phyloP scores from a whole-genome alignment of 495 filamentous ascomycete genomes.

The Zalerion maritima region DNA sequence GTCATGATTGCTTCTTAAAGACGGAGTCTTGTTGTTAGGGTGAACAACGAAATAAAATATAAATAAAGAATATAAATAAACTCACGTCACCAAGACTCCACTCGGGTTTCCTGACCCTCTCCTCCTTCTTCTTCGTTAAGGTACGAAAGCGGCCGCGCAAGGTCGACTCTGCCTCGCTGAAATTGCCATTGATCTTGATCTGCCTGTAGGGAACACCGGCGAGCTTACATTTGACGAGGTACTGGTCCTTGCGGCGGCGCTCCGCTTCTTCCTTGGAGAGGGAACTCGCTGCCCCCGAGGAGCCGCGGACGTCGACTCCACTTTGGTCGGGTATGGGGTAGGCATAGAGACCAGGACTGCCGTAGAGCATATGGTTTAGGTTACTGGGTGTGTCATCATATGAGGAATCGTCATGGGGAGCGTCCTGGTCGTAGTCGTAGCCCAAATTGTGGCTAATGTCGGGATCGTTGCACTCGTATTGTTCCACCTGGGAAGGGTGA shows the following conservation, averaged over 20 bases:
- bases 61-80: constrained; percentile 8
- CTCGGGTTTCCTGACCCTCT: constrained; percentile 61
- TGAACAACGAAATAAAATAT: constrained; percentile 1
- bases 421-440: too few species aligned
- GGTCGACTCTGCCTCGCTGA: constrained; percentile 74
- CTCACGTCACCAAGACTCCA: constrained; percentile 70
- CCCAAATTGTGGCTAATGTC: too few species aligned
- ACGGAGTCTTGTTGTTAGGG: constrained; percentile 8
- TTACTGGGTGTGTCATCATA: too few species aligned
- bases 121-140: constrained; percentile 59
- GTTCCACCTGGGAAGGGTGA: too few species aligned
- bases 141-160: constrained; percentile 67
- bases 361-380: too few species aligned
- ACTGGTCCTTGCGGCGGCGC: constrained; percentile 37
- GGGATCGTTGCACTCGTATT: too few species aligned
- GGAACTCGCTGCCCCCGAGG: too few species aligned
- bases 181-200: constrained; percentile 50
- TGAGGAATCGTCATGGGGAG: too few species aligned
- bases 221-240: constrained; percentile 47
- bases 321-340: too few species aligned
- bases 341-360: too few species aligned
- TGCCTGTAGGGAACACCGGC: constrained; percentile 66
- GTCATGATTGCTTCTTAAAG: constrained; percentile 1
- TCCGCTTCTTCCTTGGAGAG: constrained; percentile 6
- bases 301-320: too few species aligned